phyloP scores from a whole-genome alignment of 2,329 filamentous ascomycete species.

The Colletotrichum gigasporum region DNA sequence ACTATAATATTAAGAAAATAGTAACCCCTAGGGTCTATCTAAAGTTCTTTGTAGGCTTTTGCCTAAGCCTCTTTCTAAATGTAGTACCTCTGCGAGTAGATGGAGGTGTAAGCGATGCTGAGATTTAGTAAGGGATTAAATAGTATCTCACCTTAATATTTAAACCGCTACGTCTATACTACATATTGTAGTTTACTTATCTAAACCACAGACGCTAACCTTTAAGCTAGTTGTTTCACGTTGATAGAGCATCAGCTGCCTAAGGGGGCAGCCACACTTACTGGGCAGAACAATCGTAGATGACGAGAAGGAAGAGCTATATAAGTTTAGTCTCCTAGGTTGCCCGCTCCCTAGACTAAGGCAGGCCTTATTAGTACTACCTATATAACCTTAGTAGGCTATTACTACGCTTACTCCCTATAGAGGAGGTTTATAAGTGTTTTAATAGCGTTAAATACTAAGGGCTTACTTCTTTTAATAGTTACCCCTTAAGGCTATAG shows the following conservation, averaged over 20 bases:
- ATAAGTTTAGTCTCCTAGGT: too few relatives aligned
- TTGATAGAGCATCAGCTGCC: slow-evolving; percentile 53
- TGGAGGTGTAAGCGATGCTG: not conserved
- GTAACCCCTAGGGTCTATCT: slow-evolving; percentile 73
- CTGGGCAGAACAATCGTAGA: too few relatives aligned
- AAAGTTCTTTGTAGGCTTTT: slow-evolving; percentile 67
- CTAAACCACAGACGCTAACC: slow-evolving; percentile 71
- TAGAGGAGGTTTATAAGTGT: too few relatives aligned
- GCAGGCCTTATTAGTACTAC: too few relatives aligned
- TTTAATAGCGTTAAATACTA: too few relatives aligned
- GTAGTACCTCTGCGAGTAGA: slow-evolving; percentile 64
- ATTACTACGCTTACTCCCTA: too few relatives aligned
- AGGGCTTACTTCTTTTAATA: too few relatives aligned
- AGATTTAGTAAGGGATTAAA: not conserved
- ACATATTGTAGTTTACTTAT: slow-evolving; percentile 73
- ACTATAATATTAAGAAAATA: slow-evolving; percentile 83
- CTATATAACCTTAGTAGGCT: too few relatives aligned
- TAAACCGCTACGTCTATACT: slow-evolving; percentile 74
- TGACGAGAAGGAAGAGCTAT: too few relatives aligned
- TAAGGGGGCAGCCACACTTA: slow-evolving; percentile 76
- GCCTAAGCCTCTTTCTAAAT: slow-evolving; percentile 77
- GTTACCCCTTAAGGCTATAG: too few relatives aligned
- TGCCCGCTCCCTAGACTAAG: too few relatives aligned
- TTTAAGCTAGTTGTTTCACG: slow-evolving; percentile 71
- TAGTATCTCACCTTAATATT: slow-evolving; percentile 66